Evolutionary conservation across 441 rosid genomes (phyloP), one percentile per base, ranked within the genome.

Genomic region (Erodium trifolium): DNA sequence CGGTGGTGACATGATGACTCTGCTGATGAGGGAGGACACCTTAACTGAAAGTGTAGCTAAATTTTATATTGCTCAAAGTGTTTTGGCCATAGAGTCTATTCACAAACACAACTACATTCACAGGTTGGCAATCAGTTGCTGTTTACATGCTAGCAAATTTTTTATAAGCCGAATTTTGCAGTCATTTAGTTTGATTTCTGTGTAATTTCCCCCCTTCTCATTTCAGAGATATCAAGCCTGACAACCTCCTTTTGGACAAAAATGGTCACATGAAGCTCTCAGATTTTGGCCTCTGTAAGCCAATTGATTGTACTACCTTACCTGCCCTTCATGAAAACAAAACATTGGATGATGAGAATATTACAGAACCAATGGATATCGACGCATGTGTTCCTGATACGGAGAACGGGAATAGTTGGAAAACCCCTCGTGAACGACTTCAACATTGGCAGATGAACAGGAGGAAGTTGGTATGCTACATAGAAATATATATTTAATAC

Each of bases 401-500:
- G 65, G 92, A 83, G 78, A 82, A 84, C 70, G 81, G 80, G 73
- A 90, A 88, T 78, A 85, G 82, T 76, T 93, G 96, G 96, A 92
- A 83, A 78, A 93, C 90, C 78, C 87, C 92, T 62, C 87, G 77
- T 39, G 97, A 93, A 79, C 98, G 91, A 82, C 92, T 91, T 83
- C 96, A 91, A 80, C 98, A 93, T 71, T 93, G 98, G 98, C 97
- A 93, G 83, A 89, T 93, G 87, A 93, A 93, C 81, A 84, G 98
- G 78, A 87, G 98, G 79, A 93, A 86, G 75, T 79, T 93, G 85
- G 98, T 93, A 84, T 10, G 65, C 65, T 19, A 60, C 35, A 2
- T 60, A 60, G 34, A 51, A 51, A 51, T 14, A 60, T 23, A 60
- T 60, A 18, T 60, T 60, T 19, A 4, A 47, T n/a, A 47, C 53